Conservation (phyloP, 192 early-diverging fungal species). For the Coemansia guatemalensis region DNA sequence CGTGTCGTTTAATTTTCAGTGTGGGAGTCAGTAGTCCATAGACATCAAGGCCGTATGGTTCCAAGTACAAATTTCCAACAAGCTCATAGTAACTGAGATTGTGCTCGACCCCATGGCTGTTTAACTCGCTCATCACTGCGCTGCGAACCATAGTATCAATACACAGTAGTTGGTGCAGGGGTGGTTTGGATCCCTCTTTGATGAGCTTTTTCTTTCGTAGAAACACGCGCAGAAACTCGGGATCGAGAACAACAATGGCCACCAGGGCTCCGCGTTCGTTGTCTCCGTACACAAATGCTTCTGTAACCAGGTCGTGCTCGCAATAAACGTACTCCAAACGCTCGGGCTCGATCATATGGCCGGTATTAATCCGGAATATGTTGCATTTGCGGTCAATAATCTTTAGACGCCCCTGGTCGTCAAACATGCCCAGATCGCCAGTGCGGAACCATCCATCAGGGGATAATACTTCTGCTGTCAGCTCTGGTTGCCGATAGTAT, state of each 20-base stretch:
- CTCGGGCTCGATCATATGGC: slow-evolving; percentile 93
- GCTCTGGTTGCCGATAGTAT: slow-evolving; percentile 82
- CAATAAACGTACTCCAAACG: slow-evolving; percentile 93
- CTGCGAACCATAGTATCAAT: slow-evolving; percentile 58
- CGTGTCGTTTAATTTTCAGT: slow-evolving; percentile 63
- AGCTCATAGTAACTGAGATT: slow-evolving; percentile 71
- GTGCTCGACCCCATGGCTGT: slow-evolving; percentile 59
- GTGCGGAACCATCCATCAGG: slow-evolving; percentile 87
- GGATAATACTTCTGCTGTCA: slow-evolving; percentile 74
- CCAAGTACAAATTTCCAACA: slow-evolving; percentile 66
- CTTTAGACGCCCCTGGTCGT: slow-evolving; percentile 74
- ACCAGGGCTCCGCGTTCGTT: slow-evolving; percentile 71
- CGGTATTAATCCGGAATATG: slow-evolving; percentile 86
- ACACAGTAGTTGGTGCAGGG: slow-evolving; percentile 64
- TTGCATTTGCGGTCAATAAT: slow-evolving; percentile 97
- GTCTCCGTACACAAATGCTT: slow-evolving; percentile 80
- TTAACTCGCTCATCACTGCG: slow-evolving; percentile 58
- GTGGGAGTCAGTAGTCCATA: slow-evolving; percentile 84
- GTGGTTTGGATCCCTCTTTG: slow-evolving; percentile 46
- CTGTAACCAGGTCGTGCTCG: slow-evolving; percentile 63
- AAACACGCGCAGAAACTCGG: slow-evolving; percentile 56
- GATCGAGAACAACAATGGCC: slow-evolving; percentile 76
- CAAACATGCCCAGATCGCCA: slow-evolving; percentile 93
- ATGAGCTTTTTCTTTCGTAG: slow-evolving; percentile 52
- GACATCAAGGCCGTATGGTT: slow-evolving; percentile 69